Conservation (phyloP, 2,329 filamentous ascomycete species). For the Fusarium sp. region DNA sequence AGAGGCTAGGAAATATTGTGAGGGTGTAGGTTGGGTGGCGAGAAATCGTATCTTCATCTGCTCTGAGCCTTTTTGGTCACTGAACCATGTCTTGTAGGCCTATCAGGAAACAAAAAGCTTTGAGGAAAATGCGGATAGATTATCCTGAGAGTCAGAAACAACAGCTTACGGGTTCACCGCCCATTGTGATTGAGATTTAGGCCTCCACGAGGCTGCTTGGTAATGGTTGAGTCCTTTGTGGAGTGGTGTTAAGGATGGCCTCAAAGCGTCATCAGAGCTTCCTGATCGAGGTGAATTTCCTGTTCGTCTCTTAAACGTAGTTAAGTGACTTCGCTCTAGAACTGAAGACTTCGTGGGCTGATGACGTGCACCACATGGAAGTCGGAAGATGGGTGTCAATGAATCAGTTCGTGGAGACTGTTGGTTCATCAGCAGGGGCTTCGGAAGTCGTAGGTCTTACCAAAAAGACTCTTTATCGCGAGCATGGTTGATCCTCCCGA, state of each 20-base stretch:
- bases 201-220: constrained; percentile 1
- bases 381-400: not conserved
- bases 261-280: constrained; percentile 5
- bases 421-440: too few relatives aligned
- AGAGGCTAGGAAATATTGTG: not conserved
- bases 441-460: too few relatives aligned
- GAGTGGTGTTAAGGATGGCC: constrained; percentile 7
- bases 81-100: not conserved
- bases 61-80: not conserved
- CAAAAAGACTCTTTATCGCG: too few relatives aligned
- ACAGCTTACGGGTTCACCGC: constrained; percentile 9
- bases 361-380: not conserved
- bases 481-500: too few relatives aligned
- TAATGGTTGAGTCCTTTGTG: not conserved
- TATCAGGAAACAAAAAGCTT: constrained; percentile 6
- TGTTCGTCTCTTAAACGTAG: not conserved
- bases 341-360: too few relatives aligned
- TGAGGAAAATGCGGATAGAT: not conserved
- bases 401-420: too few relatives aligned
- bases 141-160: not conserved
- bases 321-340: not conserved
- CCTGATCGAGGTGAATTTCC: not conserved
- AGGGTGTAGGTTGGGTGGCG: constrained; percentile 18
- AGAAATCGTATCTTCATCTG: not conserved
- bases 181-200: constrained; percentile 13